A percentile compares a stretch with the other conserved stretches of the same genome.
phyloP scores from a whole-genome alignment of 768 basidiomycete genomes.

The Sporobolomyces phaffii region DNA sequence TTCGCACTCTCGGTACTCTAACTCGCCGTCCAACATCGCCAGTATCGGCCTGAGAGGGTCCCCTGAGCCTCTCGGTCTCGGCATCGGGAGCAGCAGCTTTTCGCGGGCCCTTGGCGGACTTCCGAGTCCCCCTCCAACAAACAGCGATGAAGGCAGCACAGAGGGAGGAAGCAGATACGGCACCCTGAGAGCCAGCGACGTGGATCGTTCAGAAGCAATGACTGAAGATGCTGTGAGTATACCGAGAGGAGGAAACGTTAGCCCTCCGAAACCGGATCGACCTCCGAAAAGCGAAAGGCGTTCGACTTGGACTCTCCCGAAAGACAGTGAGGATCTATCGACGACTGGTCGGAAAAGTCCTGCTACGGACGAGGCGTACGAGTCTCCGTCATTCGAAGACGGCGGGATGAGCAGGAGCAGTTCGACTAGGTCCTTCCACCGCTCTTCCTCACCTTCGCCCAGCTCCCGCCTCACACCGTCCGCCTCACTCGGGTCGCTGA shows the following conservation, averaged over 20 bases:
- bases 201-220: background rate
- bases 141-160: constrained; percentile 10
- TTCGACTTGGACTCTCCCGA: constrained; percentile 8
- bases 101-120: background rate
- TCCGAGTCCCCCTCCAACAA: constrained; percentile 23
- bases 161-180: background rate
- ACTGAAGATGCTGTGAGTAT: background rate
- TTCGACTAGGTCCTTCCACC: background rate
- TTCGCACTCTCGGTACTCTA: background rate
- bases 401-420: background rate
- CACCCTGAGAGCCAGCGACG: background rate
- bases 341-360: background rate
- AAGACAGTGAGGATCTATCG: background rate
- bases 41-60: constrained; percentile 7
- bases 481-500: background rate
- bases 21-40: background rate
- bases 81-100: background rate
- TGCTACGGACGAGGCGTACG: no score
- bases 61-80: constrained; percentile 1
- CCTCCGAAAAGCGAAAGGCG: constrained; percentile 18
- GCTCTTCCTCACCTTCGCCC: background rate
- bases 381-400: no score
- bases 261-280: constrained; percentile 8
- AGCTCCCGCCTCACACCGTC: background rate
- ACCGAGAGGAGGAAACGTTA: background rate